These are phyloP conservation scores for Fusarium sp. DNA, from an alignment of 2,329 filamentous ascomycete genomes.

Conservation along the genomic window DNA sequence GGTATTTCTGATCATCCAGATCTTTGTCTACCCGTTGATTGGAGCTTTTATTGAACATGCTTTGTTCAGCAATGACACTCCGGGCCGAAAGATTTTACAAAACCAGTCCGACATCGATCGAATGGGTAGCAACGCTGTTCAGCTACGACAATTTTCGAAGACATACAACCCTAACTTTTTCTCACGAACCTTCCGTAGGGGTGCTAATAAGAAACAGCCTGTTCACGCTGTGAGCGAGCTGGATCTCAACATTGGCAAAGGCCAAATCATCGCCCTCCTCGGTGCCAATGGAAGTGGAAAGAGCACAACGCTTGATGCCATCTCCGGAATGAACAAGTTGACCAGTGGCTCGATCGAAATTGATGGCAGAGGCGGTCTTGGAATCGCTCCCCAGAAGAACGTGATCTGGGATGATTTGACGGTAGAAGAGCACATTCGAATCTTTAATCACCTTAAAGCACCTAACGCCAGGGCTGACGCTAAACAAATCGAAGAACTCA, in stretches of 20 bases:
- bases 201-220: conserved; percentile 60
- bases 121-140: conserved; percentile 67
- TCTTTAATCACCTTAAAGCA: conserved; percentile 87
- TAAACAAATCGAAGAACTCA: conserved; percentile 70
- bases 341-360: conserved; percentile 82
- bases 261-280: conserved; percentile 86
- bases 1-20: conserved; percentile 81
- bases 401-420: conserved; percentile 92
- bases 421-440: conserved; percentile 83
- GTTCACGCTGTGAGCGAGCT: conserved; percentile 84
- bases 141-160: conserved; percentile 80
- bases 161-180: conserved; percentile 76
- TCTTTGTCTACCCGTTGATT: conserved; percentile 79
- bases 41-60: conserved; percentile 78
- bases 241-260: conserved; percentile 75
- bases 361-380: conserved; percentile 81
- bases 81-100: conserved; percentile 65
- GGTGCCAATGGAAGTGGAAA: conserved; percentile 94
- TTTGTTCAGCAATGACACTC: conserved; percentile 79
- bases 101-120: conserved; percentile 43
- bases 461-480: conserved; percentile 65
- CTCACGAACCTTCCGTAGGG: conserved; percentile 61
- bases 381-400: conserved; percentile 92
- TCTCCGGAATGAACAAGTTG: conserved; percentile 82
- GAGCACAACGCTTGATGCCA: conserved; percentile 87